These are phyloP conservation scores for Bidens hawaiensis DNA, from an alignment of 140 eudicot genomes.

Conservation along the genomic window DNA sequence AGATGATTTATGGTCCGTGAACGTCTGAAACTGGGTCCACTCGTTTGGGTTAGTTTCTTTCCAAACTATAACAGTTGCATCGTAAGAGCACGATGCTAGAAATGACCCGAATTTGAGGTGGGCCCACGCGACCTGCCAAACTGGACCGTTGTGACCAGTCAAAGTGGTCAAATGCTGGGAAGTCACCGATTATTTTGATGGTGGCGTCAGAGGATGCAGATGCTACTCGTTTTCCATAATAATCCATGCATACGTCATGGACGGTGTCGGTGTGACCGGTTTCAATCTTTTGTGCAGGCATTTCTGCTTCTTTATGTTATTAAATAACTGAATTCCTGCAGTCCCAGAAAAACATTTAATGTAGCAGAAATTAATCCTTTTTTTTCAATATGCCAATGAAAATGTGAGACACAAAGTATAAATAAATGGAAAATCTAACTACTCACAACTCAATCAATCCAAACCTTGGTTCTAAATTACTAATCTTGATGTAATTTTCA, in stretches of 20 bases:
- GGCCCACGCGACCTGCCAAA: conserved; percentile 28
- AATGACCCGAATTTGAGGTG: conserved; percentile 28
- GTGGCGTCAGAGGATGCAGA: conserved; percentile 82
- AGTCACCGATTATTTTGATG: conserved; percentile 62
- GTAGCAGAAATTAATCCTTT: neutral
- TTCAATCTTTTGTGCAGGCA: conserved; percentile 95
- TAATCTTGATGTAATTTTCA: neutral
- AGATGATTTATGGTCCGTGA: conserved; percentile 75
- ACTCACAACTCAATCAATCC: neutral
- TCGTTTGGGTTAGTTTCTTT: conserved; percentile 73
- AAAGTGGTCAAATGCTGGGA: conserved; percentile 85
- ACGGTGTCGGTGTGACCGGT: conserved; percentile 69
- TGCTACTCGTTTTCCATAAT: conserved; percentile 35
- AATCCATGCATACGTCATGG: conserved; percentile 84
- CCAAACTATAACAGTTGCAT: conserved; percentile 73
- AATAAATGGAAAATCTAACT: no score
- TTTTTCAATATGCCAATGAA: neutral
- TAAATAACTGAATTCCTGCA: conserved; percentile 17
- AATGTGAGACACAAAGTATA: neutral
- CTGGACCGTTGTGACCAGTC: conserved; percentile 41
- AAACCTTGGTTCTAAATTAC: neutral
- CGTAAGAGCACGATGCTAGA: conserved; percentile 60
- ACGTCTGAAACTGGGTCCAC: conserved; percentile 68
- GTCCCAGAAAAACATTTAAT: neutral
- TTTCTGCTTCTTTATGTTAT: conserved; percentile 9